Evolutionary conservation across 495 filamentous ascomycete genomes (phyloP).

Genomic region (Staphylotrichum longicolle): DNA sequence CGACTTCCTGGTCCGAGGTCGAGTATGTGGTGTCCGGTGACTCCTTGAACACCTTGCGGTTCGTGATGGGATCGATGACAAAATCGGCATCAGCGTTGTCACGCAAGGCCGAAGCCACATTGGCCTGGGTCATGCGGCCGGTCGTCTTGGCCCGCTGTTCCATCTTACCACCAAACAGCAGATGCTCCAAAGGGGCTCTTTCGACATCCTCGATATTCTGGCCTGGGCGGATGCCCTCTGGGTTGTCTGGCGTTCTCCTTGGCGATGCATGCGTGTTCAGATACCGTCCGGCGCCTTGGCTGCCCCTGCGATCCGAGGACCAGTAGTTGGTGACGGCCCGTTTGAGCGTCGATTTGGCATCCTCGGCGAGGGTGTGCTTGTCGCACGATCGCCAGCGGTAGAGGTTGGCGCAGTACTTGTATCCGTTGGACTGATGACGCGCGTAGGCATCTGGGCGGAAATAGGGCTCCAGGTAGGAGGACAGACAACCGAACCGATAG

Average conservation of each 20-base stretch:
- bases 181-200: conserved; percentile 34
- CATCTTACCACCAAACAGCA: conserved; percentile 32
- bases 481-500: conserved; percentile 46
- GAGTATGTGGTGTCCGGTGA: not conserved
- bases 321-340: conserved; percentile 40
- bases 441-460: conserved; percentile 38
- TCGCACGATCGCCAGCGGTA: conserved; percentile 42
- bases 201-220: conserved; percentile 42
- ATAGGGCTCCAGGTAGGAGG: conserved; percentile 36
- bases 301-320: conserved; percentile 14
- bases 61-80: conserved; percentile 61
- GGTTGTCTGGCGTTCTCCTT: conserved; percentile 29
- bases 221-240: conserved; percentile 35
- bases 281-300: conserved; percentile 17
- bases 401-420: conserved; percentile 43
- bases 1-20: conserved; percentile 19
- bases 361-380: conserved; percentile 31
- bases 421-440: conserved; percentile 37
- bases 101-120: not conserved
- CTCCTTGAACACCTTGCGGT: conserved; percentile 50
- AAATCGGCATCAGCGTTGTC: conserved; percentile 35
- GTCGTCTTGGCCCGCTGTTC: not conserved
- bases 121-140: not conserved
- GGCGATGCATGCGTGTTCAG: conserved; percentile 24
- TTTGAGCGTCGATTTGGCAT: conserved; percentile 34